A percentile compares a stretch with the other conserved stretches of the same genome.
phyloP scores from a whole-genome alignment of 805 yeast species.

The Ogataea naganishii region DNA sequence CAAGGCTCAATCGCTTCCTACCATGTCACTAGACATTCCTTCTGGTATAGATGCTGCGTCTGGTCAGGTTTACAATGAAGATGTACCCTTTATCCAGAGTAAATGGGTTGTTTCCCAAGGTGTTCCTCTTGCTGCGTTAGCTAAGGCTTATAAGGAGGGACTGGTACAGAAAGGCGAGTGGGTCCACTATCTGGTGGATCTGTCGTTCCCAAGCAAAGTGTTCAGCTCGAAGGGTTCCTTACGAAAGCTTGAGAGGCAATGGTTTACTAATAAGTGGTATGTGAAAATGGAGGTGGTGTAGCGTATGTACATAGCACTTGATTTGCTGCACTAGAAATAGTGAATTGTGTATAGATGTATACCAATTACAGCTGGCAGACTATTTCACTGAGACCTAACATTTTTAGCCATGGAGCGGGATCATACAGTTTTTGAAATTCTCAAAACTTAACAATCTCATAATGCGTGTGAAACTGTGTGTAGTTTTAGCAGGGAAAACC shows the following conservation, averaged over 20 bases:
- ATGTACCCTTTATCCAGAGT: slow-evolving; percentile 28
- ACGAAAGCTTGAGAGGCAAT: slow-evolving; percentile 36
- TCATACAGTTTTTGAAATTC: too few relatives aligned
- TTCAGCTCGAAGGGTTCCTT: slow-evolving; percentile 31
- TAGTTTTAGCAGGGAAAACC: too few relatives aligned
- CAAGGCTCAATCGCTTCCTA: slow-evolving; percentile 36
- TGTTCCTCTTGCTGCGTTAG: slow-evolving; percentile 57
- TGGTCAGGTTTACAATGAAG: slow-evolving; percentile 37
- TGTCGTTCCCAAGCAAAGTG: slow-evolving; percentile 59
- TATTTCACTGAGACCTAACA: too few relatives aligned
- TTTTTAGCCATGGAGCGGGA: too few relatives aligned
- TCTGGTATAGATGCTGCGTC: slow-evolving; percentile 80
- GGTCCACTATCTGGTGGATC: slow-evolving; percentile 55
- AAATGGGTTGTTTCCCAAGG: slow-evolving; percentile 64
- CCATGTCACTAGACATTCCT: slow-evolving; percentile 70
- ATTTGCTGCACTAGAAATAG: too few relatives aligned
- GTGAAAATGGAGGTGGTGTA: slow-evolving; percentile 14
- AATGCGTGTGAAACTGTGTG: too few relatives aligned
- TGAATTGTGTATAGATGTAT: too few relatives aligned
- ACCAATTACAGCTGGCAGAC: too few relatives aligned
- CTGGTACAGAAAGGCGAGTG: slow-evolving; percentile 38
- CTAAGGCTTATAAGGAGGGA: slow-evolving; percentile 53
- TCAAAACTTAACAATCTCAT: too few relatives aligned
- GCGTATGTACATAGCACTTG: too few relatives aligned
- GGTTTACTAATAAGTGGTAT: slow-evolving; percentile 18